Base-by-base conservation (phyloP, 805 yeast species). In the Nakazawaea ishiwadae region DNA sequence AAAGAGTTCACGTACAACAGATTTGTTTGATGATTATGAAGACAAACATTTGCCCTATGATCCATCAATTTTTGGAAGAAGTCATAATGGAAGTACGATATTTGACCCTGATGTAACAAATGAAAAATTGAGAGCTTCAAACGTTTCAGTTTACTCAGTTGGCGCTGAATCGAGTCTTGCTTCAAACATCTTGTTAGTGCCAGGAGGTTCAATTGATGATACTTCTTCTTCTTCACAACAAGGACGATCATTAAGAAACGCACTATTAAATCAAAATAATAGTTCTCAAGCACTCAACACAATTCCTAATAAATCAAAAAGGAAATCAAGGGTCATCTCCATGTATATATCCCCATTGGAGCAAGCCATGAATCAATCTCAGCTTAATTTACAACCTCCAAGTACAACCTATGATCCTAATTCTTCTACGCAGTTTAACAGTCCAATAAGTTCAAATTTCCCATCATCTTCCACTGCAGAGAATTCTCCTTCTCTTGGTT, bases 301-400 rank as follows among this genome's bases (percentile, higher is more conserved):
- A 30, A 31, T 40, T 3, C 28, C 43, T 28, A 36, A 27, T 20
- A 35, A 35, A 8, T 23, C 30, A 2, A 36, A 38, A 14, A 48
- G 60, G 40, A 40, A 44, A 9, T 53, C 59, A 19, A 26, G 37
- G 18, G 35, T 16, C 4, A 15, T 35, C 7, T 40, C 44, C 6
- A 40, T 40, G 44, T 55, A 45, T 39, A 50, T 53, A 19, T 55
- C 61, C 9, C 60, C 60, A 18, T 51, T 56, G 32, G 53, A 52
- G 42, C 49, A 50, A 20, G 32, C 55, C n/a, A 49, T 52, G 23
- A 35, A 46, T 29, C 40, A 44, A 39, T 38, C 43, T 10, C 46
- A 45, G 20, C 39, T 39, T 11, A 26, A 26, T 10, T 24, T 32
- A 17, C 42, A 33, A 23, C 32, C 39, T 4, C 31, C 37, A 19